phyloP scores from a whole-genome alignment of 139 green algal species.

The Volvox africanus region DNA sequence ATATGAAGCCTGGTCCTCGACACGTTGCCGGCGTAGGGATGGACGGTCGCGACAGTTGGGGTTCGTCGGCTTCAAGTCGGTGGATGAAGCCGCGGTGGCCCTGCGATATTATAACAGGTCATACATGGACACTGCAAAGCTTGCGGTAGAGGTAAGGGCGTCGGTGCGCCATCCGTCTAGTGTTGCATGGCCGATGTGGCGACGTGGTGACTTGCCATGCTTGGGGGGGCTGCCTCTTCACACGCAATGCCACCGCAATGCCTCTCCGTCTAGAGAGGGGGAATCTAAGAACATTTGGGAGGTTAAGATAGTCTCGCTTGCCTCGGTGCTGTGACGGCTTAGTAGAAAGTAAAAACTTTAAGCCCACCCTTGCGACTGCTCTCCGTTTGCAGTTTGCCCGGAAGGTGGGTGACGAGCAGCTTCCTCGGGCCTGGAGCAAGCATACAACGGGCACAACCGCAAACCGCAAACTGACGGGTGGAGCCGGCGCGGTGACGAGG shows the following conservation, averaged over 20 bases:
- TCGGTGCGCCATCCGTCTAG: too few relatives aligned
- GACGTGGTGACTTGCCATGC: too few relatives aligned
- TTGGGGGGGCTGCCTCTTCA: too few relatives aligned
- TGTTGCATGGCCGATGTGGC: too few relatives aligned
- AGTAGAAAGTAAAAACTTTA: too few relatives aligned
- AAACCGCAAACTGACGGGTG: conserved; percentile 43
- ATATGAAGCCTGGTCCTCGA: background rate
- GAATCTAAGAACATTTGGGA: too few relatives aligned
- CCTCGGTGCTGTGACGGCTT: too few relatives aligned
- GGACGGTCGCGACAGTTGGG: conserved; percentile 92
- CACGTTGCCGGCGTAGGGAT: conserved; percentile 76
- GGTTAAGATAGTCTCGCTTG: too few relatives aligned
- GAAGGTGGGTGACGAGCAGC: conserved; percentile 64
- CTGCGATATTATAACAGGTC: conserved; percentile 91
- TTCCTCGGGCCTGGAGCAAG: conserved; percentile 89
- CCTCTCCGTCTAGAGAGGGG: too few relatives aligned
- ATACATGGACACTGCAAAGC: conserved; percentile 90
- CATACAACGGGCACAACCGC: conserved; percentile 81
- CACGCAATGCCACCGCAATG: too few relatives aligned
- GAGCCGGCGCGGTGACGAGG: conserved; percentile 25
- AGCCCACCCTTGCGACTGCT: too few relatives aligned
- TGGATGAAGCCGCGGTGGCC: conserved; percentile 79
- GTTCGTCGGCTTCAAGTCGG: conserved; percentile 93
- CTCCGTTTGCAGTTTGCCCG: conserved; percentile 71
- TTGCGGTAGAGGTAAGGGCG: conserved; percentile 84